These are phyloP conservation scores for Trichoderma guizhouense DNA, from an alignment of 2,329 filamentous ascomycete species.

Conservation along the genomic window DNA sequence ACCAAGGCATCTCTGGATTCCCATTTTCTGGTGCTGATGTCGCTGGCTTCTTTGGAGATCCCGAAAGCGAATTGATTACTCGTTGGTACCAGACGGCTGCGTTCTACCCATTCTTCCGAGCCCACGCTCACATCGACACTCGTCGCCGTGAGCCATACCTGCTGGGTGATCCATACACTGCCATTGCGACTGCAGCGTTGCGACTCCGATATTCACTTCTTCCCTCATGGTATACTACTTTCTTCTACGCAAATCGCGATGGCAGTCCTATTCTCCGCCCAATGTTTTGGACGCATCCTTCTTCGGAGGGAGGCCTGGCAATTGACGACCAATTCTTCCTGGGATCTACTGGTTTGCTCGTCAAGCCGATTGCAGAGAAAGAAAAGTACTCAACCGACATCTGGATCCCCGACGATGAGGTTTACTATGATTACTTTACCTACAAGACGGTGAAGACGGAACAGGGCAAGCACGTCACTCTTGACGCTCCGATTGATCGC, in stretches of 20 bases:
- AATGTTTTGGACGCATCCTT: constrained; percentile 88
- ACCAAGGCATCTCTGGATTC: constrained; percentile 87
- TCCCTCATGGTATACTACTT: constrained; percentile 95
- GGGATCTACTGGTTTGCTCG: constrained; percentile 83
- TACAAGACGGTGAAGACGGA: constrained; percentile 69
- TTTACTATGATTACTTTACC: constrained; percentile 95
- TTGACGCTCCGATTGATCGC: constrained; percentile 77
- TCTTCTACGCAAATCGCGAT: constrained; percentile 79
- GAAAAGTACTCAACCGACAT: constrained; percentile 70
- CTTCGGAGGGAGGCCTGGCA: constrained; percentile 79
- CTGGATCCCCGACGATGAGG: constrained; percentile 83
- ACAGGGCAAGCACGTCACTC: constrained; percentile 64
- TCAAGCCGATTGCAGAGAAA: constrained; percentile 82
- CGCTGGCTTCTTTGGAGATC: constrained; percentile 97
- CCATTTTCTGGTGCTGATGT: constrained; percentile 95
- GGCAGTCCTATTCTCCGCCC: constrained; percentile 86
- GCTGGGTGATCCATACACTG: constrained; percentile 75
- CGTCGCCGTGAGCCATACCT: constrained; percentile 93
- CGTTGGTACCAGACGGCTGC: constrained; percentile 96
- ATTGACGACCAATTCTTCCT: constrained; percentile 94
- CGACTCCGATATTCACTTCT: constrained; percentile 85
- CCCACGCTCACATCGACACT: constrained; percentile 93
- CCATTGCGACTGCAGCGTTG: constrained; percentile 82
- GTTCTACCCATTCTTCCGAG: constrained; percentile 98
- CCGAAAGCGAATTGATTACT: constrained; percentile 83